Percentiles rank a stretch among this genome's conserved stretches.
Conservation (phyloP, 2,329 filamentous ascomycete genomes). For the Apiospora aurea region DNA sequence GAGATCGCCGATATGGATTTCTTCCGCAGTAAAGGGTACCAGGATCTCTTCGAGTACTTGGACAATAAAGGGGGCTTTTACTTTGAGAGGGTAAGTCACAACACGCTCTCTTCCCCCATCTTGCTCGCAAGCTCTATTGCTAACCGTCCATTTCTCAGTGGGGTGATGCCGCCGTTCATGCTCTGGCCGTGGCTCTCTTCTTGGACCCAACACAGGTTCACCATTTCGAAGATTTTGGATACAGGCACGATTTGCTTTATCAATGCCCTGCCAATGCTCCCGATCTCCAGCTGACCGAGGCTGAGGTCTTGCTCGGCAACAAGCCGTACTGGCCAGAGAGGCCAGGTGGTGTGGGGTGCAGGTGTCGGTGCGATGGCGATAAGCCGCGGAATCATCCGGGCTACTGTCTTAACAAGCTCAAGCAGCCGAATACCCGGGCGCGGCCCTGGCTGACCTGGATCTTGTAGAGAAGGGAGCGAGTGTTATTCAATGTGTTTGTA, state of each 20-base stretch:
- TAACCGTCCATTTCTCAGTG: constrained; percentile 38
- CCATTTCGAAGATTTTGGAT: constrained; percentile 53
- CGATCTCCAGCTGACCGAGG: constrained; percentile 44
- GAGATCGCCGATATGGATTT: constrained; percentile 56
- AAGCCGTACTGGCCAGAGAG: constrained; percentile 39
- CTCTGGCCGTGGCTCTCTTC: constrained; percentile 51
- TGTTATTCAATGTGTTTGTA: neutral
- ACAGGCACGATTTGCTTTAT: constrained; percentile 46
- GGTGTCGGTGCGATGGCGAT: constrained; percentile 49
- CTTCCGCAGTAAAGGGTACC: constrained; percentile 49
- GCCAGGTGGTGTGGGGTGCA: constrained; percentile 48
- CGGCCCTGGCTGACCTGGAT: constrained; percentile 44
- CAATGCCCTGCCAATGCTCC: constrained; percentile 47
- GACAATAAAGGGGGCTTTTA: constrained; percentile 53
- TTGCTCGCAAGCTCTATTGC: neutral
- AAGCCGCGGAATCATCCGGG: constrained; percentile 41
- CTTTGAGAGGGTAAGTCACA: constrained; percentile 47
- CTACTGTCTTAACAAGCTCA: constrained; percentile 48
- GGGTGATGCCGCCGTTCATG: constrained; percentile 54
- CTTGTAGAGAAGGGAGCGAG: neutral
- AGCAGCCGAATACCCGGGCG: constrained; percentile 43
- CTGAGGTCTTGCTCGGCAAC: constrained; percentile 38
- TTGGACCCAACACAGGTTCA: constrained; percentile 49
- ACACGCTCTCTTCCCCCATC: neutral
- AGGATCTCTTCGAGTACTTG: constrained; percentile 49